Conservation (phyloP, 192 early-diverging fungal genomes). For the Mortierella hygrophila region DNA sequence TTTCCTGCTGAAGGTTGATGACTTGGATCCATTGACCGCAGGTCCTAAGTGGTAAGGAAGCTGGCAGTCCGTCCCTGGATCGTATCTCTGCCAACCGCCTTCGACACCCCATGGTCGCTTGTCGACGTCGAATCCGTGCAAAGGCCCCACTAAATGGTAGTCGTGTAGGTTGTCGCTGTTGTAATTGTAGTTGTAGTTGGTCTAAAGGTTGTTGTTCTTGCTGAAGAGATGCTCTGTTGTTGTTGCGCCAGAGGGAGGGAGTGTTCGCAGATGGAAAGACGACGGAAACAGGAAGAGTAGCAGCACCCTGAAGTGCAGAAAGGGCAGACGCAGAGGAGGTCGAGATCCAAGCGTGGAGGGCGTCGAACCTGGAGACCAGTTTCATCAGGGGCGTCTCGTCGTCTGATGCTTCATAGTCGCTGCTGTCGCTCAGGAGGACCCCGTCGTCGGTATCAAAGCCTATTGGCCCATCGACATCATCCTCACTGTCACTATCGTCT, state of each 20-base stretch:
- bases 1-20: constrained; percentile 49
- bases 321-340: not conserved
- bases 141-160: constrained; percentile 3
- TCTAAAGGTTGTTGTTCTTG: not conserved
- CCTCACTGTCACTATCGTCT: constrained; percentile 8
- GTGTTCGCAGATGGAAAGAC: not conserved
- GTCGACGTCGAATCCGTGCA: constrained; percentile 14
- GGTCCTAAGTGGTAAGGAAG: constrained; percentile 17
- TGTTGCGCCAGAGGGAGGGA: too few relatives aligned
- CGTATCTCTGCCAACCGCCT: constrained; percentile 15
- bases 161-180: not conserved
- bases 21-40: constrained; percentile 54
- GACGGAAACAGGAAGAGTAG: constrained; percentile 3
- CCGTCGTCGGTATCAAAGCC: not conserved
- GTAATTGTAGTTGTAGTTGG: not conserved
- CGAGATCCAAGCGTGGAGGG: not conserved
- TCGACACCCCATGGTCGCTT: constrained; percentile 13
- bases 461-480: not conserved
- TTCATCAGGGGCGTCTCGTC: constrained; percentile 43
- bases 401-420: constrained; percentile 31
- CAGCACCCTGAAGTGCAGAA: not conserved
- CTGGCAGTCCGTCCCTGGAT: constrained; percentile 25
- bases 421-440: constrained; percentile 2
- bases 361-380: constrained; percentile 27
- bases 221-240: not conserved